Evolutionary conservation across 164 flowering plant genomes (phyloP), one percentile per base, ranked within the genome.

Genomic region (Liriodendron chinense): DNA sequence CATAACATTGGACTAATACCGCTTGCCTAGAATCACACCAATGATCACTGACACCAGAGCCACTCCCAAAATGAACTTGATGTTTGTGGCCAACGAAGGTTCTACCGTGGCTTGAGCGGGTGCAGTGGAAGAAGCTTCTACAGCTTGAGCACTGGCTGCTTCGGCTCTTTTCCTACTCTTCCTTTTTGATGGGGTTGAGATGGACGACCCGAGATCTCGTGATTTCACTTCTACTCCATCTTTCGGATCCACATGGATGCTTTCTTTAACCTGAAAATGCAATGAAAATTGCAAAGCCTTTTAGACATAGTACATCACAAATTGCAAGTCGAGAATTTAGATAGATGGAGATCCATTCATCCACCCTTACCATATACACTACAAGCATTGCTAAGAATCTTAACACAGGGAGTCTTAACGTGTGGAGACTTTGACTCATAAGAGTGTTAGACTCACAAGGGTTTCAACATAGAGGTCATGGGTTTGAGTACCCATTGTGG

Each of bases 1-100:
- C 48, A 65, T 18, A 9, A 63, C 24, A 63, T 47, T 73, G 57
- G 70, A 49, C 70, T 90, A 95, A 76, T 95, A 92, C 10, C 88
- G 78, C 70, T 92, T 95, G 47, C 99, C 99, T 18, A 95, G 90
- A 81, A 93, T 85, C n/a, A 95, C 74, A 65, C 99, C 99, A 21
- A 91, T 26, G 76, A 93, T 83, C 34, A 92, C 78, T 9, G 99
- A 95, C 34, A 95, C 84, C 53, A 95, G 56, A 26, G 99, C 98
- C 26, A 93, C 87, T 74, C 92, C 98, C 67, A 91, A 9, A 24
- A 95, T 79, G 80, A 92, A 70, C 82, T 93, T 89, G 59, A 87
- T 65, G 79, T 77, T 84, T 84, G 81, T 80, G 75, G 73, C 69
- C 34, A 88, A 65, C 64, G 97, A 86, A 64, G 49, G 50, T 24